phyloP scores from a whole-genome alignment of 306 rosid species.

The Sicyos baderoa region DNA sequence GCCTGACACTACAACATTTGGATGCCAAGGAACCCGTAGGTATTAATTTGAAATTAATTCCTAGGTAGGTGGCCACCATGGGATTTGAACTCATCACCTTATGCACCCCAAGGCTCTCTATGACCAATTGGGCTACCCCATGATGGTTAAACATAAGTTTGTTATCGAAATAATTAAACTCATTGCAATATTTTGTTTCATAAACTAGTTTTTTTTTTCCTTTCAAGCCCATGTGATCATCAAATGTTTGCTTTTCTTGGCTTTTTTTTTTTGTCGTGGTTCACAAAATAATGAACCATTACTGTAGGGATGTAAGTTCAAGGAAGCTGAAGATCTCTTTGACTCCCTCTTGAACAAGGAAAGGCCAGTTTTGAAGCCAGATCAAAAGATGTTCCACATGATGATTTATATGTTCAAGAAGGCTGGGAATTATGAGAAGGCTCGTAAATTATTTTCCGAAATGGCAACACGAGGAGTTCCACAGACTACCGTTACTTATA shows the following conservation, averaged over 20 bases:
- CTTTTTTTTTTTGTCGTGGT: slow-evolving; percentile 21
- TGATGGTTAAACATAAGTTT: neutral
- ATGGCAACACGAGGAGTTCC: slow-evolving; percentile 69
- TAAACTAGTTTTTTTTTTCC: neutral
- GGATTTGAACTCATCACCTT: too few relatives aligned
- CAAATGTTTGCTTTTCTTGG: slow-evolving; percentile 3
- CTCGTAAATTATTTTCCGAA: slow-evolving; percentile 66
- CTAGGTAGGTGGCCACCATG: too few relatives aligned
- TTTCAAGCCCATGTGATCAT: neutral
- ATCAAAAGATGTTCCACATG: slow-evolving; percentile 89
- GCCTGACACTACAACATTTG: too few relatives aligned
- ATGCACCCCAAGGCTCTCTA: too few relatives aligned
- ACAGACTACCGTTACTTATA: slow-evolving; percentile 70
- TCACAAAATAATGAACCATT: slow-evolving; percentile 18
- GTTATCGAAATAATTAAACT: neutral
- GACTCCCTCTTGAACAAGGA: slow-evolving; percentile 55
- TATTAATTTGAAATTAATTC: too few relatives aligned
- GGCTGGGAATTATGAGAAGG: slow-evolving; percentile 79
- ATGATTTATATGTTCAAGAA: slow-evolving; percentile 89
- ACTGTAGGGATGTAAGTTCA: slow-evolving; percentile 62
- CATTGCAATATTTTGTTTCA: neutral
- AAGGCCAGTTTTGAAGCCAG: slow-evolving; percentile 65
- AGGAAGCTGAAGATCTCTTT: slow-evolving; percentile 79
- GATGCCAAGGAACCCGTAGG: too few relatives aligned
- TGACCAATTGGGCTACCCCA: too few relatives aligned